phyloP scores from a whole-genome alignment of 2,329 filamentous ascomycete species.

The Nannizzia gypsea region DNA sequence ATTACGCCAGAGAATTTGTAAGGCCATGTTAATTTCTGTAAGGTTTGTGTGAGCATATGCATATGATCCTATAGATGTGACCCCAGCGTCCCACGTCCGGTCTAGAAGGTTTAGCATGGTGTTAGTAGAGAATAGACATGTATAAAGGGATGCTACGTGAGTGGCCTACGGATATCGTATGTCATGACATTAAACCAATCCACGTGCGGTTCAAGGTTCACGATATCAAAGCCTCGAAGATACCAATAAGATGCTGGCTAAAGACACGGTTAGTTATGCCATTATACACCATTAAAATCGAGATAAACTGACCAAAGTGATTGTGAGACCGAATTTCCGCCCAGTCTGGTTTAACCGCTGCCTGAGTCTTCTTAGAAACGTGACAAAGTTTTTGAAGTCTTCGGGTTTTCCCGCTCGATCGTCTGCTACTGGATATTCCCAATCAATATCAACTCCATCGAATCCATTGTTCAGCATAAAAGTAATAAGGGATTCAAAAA shows the following conservation, averaged over 20 bases:
- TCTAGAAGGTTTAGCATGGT: conserved; percentile 6
- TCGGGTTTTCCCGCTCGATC: conserved; percentile 27
- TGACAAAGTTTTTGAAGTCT: conserved; percentile 26
- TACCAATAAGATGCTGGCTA: conserved; percentile 23
- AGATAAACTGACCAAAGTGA: conserved; percentile 12
- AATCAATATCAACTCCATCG: conserved; percentile 37
- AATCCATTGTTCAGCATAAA: conserved; percentile 37
- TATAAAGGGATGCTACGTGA: neutral
- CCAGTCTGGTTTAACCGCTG: conserved; percentile 11
- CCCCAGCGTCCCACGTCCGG: conserved; percentile 20
- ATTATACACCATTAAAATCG: neutral
- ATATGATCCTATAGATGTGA: conserved; percentile 14
- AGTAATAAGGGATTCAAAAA: conserved; percentile 27
- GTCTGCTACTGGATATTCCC: conserved; percentile 17
- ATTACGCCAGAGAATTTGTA: conserved; percentile 21
- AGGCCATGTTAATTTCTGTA: conserved; percentile 21
- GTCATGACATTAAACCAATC: conserved; percentile 24
- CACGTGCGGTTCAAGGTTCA: conserved; percentile 8
- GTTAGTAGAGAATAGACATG: neutral
- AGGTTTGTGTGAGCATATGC: conserved; percentile 23
- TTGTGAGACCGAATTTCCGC: conserved; percentile 12
- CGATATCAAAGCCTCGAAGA: conserved; percentile 21
- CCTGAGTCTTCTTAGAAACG: conserved; percentile 15
- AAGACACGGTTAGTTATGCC: neutral
- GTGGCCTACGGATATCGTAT: conserved; percentile 18